Conservation (phyloP, 208 protist species). For the Leishmania gerbilli region DNA sequence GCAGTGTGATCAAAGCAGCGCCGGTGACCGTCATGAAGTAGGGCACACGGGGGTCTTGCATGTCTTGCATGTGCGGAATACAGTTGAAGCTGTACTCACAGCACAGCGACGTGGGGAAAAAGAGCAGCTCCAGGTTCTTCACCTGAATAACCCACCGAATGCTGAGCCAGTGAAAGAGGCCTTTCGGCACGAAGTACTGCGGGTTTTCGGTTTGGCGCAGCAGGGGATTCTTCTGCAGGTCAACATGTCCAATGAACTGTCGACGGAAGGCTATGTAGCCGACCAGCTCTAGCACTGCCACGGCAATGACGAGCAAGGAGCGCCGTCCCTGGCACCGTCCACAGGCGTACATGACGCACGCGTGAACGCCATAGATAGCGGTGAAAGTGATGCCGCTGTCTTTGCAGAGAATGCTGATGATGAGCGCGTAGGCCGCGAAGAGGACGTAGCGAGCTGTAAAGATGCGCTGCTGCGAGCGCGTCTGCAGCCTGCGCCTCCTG, state of each 20-base stretch:
- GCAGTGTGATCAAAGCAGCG: constrained; percentile 3
- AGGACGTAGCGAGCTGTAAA: constrained; percentile 37
- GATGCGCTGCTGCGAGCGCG: constrained; percentile 11
- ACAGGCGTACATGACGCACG: constrained; percentile 38
- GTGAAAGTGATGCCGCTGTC: constrained; percentile 80
- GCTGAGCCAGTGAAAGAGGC: constrained; percentile 40
- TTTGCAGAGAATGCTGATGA: constrained; percentile 52
- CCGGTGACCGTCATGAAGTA: constrained; percentile 27
- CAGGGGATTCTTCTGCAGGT: constrained; percentile 45
- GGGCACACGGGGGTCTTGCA: constrained; percentile 44
- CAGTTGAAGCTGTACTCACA: constrained; percentile 93
- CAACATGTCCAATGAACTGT: constrained; percentile 48
- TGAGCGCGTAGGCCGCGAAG: constrained; percentile 20
- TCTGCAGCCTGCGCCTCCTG: not conserved
- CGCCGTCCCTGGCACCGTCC: constrained; percentile 12
- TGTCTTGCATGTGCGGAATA: constrained; percentile 58
- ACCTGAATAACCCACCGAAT: constrained; percentile 70
- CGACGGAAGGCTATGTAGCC: constrained; percentile 60
- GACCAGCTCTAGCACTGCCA: constrained; percentile 29
- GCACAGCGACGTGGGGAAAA: constrained; percentile 78
- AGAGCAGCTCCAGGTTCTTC: constrained; percentile 83
- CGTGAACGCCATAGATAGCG: constrained; percentile 61
- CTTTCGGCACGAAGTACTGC: constrained; percentile 58
- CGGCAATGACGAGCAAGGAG: constrained; percentile 13
- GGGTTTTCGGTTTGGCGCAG: constrained; percentile 85